phyloP scores from a whole-genome alignment of 768 basidiomycete genomes.

The Xerocomellus chrysenteron region DNA sequence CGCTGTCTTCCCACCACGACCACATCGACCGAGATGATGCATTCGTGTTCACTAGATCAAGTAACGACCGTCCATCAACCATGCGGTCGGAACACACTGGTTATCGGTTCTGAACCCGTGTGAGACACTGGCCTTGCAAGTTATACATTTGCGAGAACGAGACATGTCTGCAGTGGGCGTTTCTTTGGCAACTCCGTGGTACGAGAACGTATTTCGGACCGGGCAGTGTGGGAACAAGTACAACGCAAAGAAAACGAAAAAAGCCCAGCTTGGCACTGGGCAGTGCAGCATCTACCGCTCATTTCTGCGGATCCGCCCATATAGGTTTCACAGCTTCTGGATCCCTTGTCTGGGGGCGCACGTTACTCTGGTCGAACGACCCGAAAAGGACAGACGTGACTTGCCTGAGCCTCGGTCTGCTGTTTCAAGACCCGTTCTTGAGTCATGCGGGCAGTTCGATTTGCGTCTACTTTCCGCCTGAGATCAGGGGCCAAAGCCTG shows the following conservation, averaged over 20 bases:
- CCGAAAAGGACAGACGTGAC: conserved; percentile 18
- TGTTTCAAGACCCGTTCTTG: conserved; percentile 55
- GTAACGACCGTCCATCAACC: neutral
- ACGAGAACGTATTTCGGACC: conserved; percentile 1
- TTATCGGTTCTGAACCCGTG: neutral
- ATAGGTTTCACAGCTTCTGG: conserved; percentile 33
- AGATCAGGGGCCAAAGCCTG: conserved; percentile 67
- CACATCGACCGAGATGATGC: neutral
- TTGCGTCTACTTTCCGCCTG: conserved; percentile 60
- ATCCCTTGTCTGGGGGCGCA: conserved; percentile 19
- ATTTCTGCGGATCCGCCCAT: conserved; percentile 31
- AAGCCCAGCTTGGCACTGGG: neutral
- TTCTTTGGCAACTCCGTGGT: neutral
- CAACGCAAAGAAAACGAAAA: neutral
- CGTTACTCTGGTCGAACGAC: conserved; percentile 5
- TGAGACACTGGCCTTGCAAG: neutral
- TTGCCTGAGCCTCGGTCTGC: conserved; percentile 53
- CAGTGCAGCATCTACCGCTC: too few relatives aligned
- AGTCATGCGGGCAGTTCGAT: conserved; percentile 49
- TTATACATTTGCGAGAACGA: neutral
- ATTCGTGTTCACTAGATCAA: neutral
- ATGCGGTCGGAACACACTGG: neutral
- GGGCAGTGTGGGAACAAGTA: conserved; percentile 1
- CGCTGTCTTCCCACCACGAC: neutral
- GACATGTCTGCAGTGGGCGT: neutral